A percentile compares a stretch with the other conserved stretches of the same genome.
Conservation (phyloP, 1,284 basidiomycete species). For the Ceratorhiza oryzae-sativae region DNA sequence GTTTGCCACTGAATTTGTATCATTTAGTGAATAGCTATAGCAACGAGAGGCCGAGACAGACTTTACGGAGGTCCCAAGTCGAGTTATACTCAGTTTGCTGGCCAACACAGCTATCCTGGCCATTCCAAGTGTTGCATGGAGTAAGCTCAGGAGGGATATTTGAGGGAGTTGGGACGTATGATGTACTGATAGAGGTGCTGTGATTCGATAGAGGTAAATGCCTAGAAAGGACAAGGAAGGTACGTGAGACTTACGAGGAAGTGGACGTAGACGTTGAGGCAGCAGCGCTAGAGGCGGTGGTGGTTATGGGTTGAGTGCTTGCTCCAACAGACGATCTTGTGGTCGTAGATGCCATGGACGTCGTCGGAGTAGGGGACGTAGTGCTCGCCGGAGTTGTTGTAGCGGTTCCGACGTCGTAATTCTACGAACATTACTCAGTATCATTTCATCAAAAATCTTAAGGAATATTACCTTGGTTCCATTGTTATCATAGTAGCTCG, state of each 20-base stretch:
- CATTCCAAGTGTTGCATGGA: constrained; percentile 37
- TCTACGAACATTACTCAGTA: background rate
- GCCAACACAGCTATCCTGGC: constrained; percentile 13
- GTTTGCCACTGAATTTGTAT: constrained; percentile 29
- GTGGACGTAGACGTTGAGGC: constrained; percentile 8
- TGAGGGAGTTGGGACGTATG: constrained; percentile 25
- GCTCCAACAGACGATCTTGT: no score
- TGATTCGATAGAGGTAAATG: background rate
- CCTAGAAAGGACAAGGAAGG: no score
- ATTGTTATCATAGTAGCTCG: constrained; percentile 31
- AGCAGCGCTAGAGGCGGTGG: no score
- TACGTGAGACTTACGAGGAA: background rate
- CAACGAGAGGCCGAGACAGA: no score
- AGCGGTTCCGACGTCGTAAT: constrained; percentile 20
- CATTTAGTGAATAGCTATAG: no score
- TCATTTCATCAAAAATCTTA: background rate
- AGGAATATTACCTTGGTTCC: constrained; percentile 7
- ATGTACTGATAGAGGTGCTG: constrained; percentile 22
- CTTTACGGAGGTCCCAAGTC: constrained; percentile 24
- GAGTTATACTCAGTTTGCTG: constrained; percentile 20
- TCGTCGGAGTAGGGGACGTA: constrained; percentile 3
- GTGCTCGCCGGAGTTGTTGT: constrained; percentile 16
- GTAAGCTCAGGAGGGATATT: constrained; percentile 21
- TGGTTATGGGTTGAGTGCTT: no score
- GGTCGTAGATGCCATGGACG: no score